Percentiles rank a stretch among this genome's conserved stretches.
Evolutionary conservation across 805 yeast species (phyloP).

Genomic region (Crinitomyces ghanaensis): DNA sequence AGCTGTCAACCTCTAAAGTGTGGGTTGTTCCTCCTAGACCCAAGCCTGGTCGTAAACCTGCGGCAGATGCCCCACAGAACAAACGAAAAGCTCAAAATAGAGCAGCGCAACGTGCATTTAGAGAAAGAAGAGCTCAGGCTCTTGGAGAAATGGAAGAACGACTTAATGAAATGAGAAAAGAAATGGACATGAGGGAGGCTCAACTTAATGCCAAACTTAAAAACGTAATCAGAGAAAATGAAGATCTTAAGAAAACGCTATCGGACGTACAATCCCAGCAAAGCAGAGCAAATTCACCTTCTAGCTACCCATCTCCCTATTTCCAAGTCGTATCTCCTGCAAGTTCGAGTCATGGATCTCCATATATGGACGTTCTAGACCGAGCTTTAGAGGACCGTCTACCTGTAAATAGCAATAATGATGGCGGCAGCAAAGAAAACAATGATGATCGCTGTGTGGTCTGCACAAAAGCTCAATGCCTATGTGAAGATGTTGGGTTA

Average conservation of each 20-base stretch:
- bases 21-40: conserved; percentile 86
- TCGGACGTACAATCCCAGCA: conserved; percentile 19
- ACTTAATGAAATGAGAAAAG: conserved; percentile 55
- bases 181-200: conserved; percentile 41
- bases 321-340: conserved; percentile 43
- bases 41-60: conserved; percentile 47
- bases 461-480: conserved; percentile 58
- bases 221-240: conserved; percentile 27
- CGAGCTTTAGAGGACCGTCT: conserved; percentile 26
- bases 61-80: conserved; percentile 69
- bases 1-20: conserved; percentile 46
- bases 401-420: conserved; percentile 24
- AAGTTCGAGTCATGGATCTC: conserved; percentile 26
- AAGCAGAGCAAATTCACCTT: conserved; percentile 3
- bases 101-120: conserved; percentile 87
- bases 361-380: conserved; percentile 24
- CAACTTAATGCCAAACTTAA: conserved; percentile 14
- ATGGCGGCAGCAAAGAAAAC: conserved; percentile 1
- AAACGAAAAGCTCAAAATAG: conserved; percentile 85
- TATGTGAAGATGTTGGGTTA: conserved; percentile 39
- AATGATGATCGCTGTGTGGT: conserved; percentile 42
- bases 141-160: conserved; percentile 68
- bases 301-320: too few relatives aligned
- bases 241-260: conserved; percentile 23
- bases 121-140: conserved; percentile 76